Conservation (phyloP, 768 basidiomycete species). For the Russula abietina region DNA sequence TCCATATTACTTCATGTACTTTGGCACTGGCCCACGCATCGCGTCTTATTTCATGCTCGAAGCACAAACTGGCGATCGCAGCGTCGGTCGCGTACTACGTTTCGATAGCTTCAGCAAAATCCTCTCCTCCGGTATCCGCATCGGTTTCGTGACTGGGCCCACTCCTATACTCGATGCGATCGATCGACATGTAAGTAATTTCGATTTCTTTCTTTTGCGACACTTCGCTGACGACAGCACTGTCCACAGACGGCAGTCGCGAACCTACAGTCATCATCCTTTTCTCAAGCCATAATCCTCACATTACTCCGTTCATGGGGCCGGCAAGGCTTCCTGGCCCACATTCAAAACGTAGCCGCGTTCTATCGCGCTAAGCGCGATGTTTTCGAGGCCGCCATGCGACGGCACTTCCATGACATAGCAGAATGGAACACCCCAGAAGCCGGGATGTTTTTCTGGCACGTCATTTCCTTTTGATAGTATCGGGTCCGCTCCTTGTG, state of each 20-base stretch:
- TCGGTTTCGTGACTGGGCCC: constrained; percentile 80
- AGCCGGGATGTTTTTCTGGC: constrained; percentile 91
- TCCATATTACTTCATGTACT: constrained; percentile 76
- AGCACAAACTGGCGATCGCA: constrained; percentile 45
- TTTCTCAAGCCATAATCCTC: constrained; percentile 57
- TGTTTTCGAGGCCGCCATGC: constrained; percentile 70
- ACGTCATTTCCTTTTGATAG: constrained; percentile 27
- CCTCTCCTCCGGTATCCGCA: constrained; percentile 65
- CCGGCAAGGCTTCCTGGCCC: constrained; percentile 62
- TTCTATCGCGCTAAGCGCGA: constrained; percentile 74
- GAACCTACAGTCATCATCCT: constrained; percentile 59
- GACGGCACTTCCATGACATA: constrained; percentile 68
- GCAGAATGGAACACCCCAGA: constrained; percentile 68
- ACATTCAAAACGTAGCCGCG: constrained; percentile 59
- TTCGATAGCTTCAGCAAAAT: constrained; percentile 91
- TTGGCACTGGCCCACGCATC: constrained; percentile 53
- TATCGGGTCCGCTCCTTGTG: background rate
- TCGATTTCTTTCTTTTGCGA: too few species aligned
- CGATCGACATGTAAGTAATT: constrained; percentile 54
- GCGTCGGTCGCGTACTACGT: constrained; percentile 70
- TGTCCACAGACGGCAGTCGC: constrained; percentile 53
- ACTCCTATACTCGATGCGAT: constrained; percentile 59
- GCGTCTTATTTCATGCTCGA: constrained; percentile 84
- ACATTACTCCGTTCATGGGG: constrained; percentile 67
- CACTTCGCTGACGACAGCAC: background rate